Evolutionary conservation across 495 filamentous ascomycete species (phyloP).

Genomic region (Annulohypoxylon nitens): DNA sequence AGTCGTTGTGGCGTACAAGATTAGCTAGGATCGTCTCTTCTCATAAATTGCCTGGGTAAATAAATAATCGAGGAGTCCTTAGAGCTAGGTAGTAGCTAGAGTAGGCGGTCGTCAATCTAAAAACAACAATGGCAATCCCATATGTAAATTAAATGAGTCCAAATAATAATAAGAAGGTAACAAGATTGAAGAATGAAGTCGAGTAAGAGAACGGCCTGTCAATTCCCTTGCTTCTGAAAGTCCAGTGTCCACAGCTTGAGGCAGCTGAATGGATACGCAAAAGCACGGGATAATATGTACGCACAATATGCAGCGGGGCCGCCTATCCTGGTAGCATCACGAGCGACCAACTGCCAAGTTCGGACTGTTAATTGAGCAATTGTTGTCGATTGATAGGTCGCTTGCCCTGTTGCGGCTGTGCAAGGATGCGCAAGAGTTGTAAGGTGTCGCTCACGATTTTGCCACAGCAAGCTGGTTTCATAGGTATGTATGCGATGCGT

Average conservation of each 20-base stretch:
- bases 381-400: slow-evolving; percentile 31
- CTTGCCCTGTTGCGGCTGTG: slow-evolving; percentile 36
- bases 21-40: slow-evolving; percentile 14
- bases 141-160: neutral
- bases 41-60: neutral
- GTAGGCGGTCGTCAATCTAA: neutral
- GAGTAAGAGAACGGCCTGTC: slow-evolving; percentile 3
- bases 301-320: slow-evolving; percentile 20
- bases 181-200: neutral
- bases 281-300: slow-evolving; percentile 22
- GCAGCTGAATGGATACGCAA: slow-evolving; percentile 31
- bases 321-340: slow-evolving; percentile 41
- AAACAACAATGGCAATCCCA: slow-evolving; percentile 5
- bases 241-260: slow-evolving; percentile 28
- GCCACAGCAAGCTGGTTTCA: slow-evolving; percentile 35
- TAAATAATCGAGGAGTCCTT: neutral
- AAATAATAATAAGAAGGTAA: slow-evolving; percentile 7
- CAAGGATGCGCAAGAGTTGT: slow-evolving; percentile 34
- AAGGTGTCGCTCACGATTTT: slow-evolving; percentile 25
- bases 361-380: slow-evolving; percentile 26
- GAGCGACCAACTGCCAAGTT: slow-evolving; percentile 28
- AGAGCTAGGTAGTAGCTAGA: neutral
- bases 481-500: neutral
- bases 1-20: slow-evolving; percentile 32
- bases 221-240: slow-evolving; percentile 12